Conservation (phyloP, 768 basidiomycete genomes). For the Serendipita vermifera region DNA sequence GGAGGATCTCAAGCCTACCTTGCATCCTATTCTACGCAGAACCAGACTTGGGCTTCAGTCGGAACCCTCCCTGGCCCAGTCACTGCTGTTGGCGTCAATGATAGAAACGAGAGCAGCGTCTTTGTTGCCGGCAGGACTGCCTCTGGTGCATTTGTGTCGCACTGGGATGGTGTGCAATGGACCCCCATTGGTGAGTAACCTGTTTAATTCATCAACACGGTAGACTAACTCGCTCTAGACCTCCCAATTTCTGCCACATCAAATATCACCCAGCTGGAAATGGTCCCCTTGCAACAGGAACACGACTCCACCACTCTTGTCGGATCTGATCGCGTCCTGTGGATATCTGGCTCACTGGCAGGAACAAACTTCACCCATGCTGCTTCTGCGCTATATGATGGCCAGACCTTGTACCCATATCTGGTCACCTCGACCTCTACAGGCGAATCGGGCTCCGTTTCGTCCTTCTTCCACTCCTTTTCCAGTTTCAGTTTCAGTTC, state of each 20-base stretch:
- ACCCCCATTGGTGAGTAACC: slow-evolving; percentile 39
- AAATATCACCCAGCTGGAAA: slow-evolving; percentile 65
- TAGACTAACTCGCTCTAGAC: slow-evolving; percentile 27
- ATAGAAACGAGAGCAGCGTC: slow-evolving; percentile 65
- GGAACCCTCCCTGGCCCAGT: slow-evolving; percentile 80
- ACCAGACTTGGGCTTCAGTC: slow-evolving; percentile 59
- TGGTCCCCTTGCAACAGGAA: slow-evolving; percentile 79
- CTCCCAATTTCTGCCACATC: slow-evolving; percentile 43
- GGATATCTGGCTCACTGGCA: slow-evolving; percentile 69
- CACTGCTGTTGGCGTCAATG: slow-evolving; percentile 76
- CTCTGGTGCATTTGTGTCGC: slow-evolving; percentile 46
- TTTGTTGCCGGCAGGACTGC: slow-evolving; percentile 65
- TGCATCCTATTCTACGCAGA: slow-evolving; percentile 55
- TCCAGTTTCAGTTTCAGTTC: slow-evolving; percentile 61
- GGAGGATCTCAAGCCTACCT: slow-evolving; percentile 56
- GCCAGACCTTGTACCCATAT: slow-evolving; percentile 68
- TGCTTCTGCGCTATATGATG: slow-evolving; percentile 81
- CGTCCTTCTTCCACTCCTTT: slow-evolving; percentile 74
- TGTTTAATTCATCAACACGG: background rate
- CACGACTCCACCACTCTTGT: slow-evolving; percentile 59
- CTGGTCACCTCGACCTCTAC: slow-evolving; percentile 50
- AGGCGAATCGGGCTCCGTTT: slow-evolving; percentile 57
- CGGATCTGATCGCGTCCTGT: slow-evolving; percentile 74
- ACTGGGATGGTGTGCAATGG: slow-evolving; percentile 81
- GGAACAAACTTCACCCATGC: slow-evolving; percentile 63